These are phyloP conservation scores for Saturnispora halmiae DNA, from an alignment of 805 yeast species.

Conservation along the genomic window DNA sequence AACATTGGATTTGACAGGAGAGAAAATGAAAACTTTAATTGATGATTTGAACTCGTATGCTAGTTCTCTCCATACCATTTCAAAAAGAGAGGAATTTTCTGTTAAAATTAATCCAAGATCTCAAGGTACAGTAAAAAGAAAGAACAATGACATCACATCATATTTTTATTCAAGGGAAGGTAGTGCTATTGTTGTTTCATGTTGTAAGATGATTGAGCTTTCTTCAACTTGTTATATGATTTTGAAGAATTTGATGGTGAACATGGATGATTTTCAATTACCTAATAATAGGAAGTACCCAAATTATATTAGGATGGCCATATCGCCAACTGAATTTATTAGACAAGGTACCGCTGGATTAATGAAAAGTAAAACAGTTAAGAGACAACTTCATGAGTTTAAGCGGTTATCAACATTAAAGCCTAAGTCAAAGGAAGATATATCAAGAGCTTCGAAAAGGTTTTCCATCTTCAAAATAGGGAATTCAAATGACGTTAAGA, in stretches of 20 bases:
- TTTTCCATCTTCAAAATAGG: conserved; percentile 46
- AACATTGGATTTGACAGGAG: conserved; percentile 39
- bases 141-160: neutral
- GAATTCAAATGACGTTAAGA: conserved; percentile 37
- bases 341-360: conserved; percentile 53
- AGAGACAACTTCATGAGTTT: conserved; percentile 20
- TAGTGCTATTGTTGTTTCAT: conserved; percentile 30
- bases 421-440: neutral
- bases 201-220: conserved; percentile 43
- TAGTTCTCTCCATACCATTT: conserved; percentile 42
- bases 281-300: conserved; percentile 55
- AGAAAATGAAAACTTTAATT: conserved; percentile 42
- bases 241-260: conserved; percentile 34
- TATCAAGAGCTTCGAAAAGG: conserved; percentile 27
- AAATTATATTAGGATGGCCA: conserved; percentile 47
- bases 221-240: conserved; percentile 41
- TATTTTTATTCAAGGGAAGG: conserved; percentile 63
- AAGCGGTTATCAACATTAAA: conserved; percentile 8
- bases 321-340: conserved; percentile 54
- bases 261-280: conserved; percentile 60
- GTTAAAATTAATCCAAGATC: conserved; percentile 12
- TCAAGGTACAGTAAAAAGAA: conserved; percentile 2
- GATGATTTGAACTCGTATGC: conserved; percentile 59
- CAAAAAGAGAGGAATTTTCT: conserved; percentile 17
- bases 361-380: conserved; percentile 32